Conservation (phyloP, 306 rosid genomes). For the Begonia peltatifolia region DNA sequence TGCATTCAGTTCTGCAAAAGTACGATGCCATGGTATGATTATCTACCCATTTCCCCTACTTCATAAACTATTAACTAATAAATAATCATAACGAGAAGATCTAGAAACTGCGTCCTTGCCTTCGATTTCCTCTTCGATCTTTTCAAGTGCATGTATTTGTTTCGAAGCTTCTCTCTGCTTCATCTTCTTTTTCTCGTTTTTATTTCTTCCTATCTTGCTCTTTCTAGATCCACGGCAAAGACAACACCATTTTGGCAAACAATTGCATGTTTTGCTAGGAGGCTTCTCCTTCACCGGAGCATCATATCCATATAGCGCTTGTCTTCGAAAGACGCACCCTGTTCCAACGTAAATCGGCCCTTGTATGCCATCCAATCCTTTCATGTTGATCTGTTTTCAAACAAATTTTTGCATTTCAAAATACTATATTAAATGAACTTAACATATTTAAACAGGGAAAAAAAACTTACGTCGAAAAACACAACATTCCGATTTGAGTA, state of each 20-base stretch:
- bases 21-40: slow-evolving; percentile 3
- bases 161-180: slow-evolving; percentile 87
- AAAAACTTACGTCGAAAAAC: slow-evolving; percentile 23
- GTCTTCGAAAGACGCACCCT: slow-evolving; percentile 90
- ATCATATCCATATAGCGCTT: slow-evolving; percentile 77
- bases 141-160: slow-evolving; percentile 95
- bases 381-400: slow-evolving; percentile 84
- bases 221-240: slow-evolving; percentile 51
- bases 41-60: not conserved
- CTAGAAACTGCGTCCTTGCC: slow-evolving; percentile 27
- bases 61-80: not conserved
- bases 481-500: slow-evolving; percentile 95
- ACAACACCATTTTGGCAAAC: slow-evolving; percentile 92
- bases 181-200: slow-evolving; percentile 55
- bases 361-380: slow-evolving; percentile 89
- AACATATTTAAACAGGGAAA: too few relatives aligned
- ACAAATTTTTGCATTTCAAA: not conserved
- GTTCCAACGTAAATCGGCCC: slow-evolving; percentile 98
- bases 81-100: not conserved
- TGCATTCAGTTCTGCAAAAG: slow-evolving; percentile 31
- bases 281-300: slow-evolving; percentile 79
- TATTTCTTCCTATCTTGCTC: slow-evolving; percentile 45
- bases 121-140: slow-evolving; percentile 63
- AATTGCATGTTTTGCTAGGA: slow-evolving; percentile 87
- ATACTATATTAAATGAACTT: too few relatives aligned